A percentile compares a stretch with the other conserved stretches of the same genome.
Conservation (phyloP, 345 rosid species). For the Euphorbia peplus region DNA sequence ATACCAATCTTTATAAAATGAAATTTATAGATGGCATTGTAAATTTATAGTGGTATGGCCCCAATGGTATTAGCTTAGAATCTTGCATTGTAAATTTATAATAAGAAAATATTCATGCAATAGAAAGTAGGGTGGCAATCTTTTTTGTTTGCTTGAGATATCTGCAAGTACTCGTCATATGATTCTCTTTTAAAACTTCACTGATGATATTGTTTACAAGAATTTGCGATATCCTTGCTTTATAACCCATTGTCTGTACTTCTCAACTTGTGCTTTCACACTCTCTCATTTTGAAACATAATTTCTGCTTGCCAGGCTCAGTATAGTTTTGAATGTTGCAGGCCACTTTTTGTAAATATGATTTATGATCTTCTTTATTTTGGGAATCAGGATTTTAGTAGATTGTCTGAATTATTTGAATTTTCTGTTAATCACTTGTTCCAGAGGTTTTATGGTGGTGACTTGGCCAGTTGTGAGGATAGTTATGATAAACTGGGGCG, state of each 20-base stretch:
- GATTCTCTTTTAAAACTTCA: not conserved
- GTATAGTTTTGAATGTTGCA: not conserved
- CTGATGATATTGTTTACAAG: not conserved
- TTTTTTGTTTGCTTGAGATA: not conserved
- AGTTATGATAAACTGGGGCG: conserved; percentile 91
- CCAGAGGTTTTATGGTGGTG: conserved; percentile 80
- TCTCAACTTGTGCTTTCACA: not conserved
- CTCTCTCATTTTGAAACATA: not conserved
- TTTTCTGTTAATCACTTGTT: conserved; percentile 10
- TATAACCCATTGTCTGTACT: not conserved
- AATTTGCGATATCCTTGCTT: not conserved
- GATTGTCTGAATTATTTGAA: not conserved
- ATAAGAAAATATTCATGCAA: not conserved
- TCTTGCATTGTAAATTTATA: not conserved
- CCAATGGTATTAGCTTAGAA: not conserved
- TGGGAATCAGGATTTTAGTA: not conserved
- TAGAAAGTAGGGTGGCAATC: not conserved
- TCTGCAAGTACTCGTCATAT: not conserved
- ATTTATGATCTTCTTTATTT: not conserved
- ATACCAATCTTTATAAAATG: not conserved
- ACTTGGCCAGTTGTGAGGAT: conserved; percentile 63
- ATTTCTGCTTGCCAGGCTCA: not conserved
- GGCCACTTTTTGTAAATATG: not conserved
- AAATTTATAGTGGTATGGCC: not conserved
- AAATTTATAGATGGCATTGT: not conserved